Conservation (phyloP, 805 yeast species). For the Candida sphagnicola region DNA sequence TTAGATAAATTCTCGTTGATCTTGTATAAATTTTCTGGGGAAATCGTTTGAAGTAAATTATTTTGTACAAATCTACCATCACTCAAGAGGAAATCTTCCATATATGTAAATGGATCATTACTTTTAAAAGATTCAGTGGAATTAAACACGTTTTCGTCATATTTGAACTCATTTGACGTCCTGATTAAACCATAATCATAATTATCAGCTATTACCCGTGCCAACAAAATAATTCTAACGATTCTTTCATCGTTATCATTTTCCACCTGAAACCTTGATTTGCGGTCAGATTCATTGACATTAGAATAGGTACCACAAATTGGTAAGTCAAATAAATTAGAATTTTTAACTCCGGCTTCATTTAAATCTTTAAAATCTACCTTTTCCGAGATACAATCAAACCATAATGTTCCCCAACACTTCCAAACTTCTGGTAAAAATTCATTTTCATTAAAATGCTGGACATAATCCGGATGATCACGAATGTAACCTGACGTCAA, state of each 20-base stretch:
- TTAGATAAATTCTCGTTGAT: conserved; percentile 11
- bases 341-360: conserved; percentile 54
- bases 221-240: conserved; percentile 48
- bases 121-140: conserved; percentile 16
- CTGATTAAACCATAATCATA: conserved; percentile 55
- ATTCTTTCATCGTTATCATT: conserved; percentile 49
- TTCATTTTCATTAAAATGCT: conserved; percentile 55
- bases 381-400: conserved; percentile 54
- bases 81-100: conserved; percentile 32
- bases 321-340: conserved; percentile 59
- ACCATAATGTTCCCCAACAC: conserved; percentile 84
- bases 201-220: conserved; percentile 47
- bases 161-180: conserved; percentile 43
- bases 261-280: conserved; percentile 22
- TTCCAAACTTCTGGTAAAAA: conserved; percentile 75
- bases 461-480: conserved; percentile 37
- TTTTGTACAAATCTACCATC: conserved; percentile 41
- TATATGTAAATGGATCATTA: conserved; percentile 17
- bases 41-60: conserved; percentile 34
- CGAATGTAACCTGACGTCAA: conserved; percentile 16
- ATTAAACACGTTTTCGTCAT: conserved; percentile 24
- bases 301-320: conserved; percentile 50
- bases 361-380: conserved; percentile 46
- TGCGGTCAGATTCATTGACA: conserved; percentile 15
- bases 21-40: conserved; percentile 23